Percentiles rank a stretch among this genome's conserved stretches.
These are phyloP conservation scores for Pestalotiopsis sp. DNA, from an alignment of 2,329 filamentous ascomycete species.

Conservation along the genomic window DNA sequence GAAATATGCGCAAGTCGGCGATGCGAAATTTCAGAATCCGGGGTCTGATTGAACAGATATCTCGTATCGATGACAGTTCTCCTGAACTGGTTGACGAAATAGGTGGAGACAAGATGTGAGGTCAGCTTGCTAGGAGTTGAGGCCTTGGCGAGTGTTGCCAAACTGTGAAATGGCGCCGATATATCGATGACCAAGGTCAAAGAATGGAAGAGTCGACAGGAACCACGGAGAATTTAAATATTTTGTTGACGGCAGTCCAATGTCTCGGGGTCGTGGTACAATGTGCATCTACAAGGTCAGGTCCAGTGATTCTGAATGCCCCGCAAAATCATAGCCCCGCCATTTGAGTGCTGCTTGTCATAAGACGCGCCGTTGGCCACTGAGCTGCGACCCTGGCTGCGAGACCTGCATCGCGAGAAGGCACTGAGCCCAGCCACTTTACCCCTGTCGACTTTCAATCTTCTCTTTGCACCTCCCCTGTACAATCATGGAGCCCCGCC, in stretches of 20 bases:
- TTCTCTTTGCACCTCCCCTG: too few relatives aligned
- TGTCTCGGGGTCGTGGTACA: neutral
- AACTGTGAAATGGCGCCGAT: neutral
- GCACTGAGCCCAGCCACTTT: neutral
- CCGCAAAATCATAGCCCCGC: slow-evolving; percentile 3
- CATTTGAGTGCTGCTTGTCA: neutral
- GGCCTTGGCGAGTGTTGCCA: neutral
- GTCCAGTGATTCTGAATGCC: neutral
- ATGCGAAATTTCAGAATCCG: neutral
- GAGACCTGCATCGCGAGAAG: neutral
- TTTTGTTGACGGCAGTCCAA: neutral
- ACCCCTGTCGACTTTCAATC: neutral
- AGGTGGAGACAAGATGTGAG: neutral
- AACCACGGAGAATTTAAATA: neutral
- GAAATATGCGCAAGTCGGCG: neutral
- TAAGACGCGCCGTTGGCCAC: too few relatives aligned
- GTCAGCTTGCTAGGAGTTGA: neutral
- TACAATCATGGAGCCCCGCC: too few relatives aligned
- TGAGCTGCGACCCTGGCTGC: neutral
- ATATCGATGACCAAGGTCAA: neutral
- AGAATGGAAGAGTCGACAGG: neutral
- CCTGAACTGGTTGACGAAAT: neutral
- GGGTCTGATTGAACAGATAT: neutral
- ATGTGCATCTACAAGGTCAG: neutral
- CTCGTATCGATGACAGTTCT: neutral